Evolutionary conservation across 768 basidiomycete genomes (phyloP), one percentile per base, ranked within the genome.

Genomic region (Baorangia bicolor): DNA sequence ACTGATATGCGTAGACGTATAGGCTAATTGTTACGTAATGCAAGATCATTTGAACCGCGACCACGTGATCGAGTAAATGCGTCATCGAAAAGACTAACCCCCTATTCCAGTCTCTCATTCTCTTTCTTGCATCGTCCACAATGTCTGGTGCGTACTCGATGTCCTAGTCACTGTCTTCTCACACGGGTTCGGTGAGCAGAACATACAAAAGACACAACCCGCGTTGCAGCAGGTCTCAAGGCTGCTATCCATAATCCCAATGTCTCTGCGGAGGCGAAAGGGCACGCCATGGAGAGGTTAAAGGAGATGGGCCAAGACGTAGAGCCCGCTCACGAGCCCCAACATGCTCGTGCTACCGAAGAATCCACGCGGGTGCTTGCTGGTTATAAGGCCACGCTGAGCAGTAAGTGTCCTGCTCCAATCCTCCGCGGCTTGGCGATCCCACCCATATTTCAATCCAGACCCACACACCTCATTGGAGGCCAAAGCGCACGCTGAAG

Each of bases 191-290:
- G 34, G 2, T 2, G 23, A 33, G 10, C 39, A 71, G 71, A 71
- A 51, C 69, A 69, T 14, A 28, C 28, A 28, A 79, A 81, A 64
- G 74, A 81, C 47, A 64, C 74, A 14, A 58, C 71, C 7, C 79
- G 78, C 59, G 82, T 86, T 44, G 76, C 77, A 25, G 81, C 79
- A 2, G 84, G 84, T 31, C 70, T 82, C 50, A 84, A 84, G 63
- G 82, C 83, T n/a, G 74, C 82, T 11, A 73, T 84, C 6, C 72
- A 77, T 64, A 85, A 86, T 64, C 83, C 82, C 12, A 74, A 80
- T 49, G 81, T 84, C 41, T 83, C 82, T 5, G 72, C 75, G 1
- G 78, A 79, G 56, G 85, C 84, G 0, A 84, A 83, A 64, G 68
- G 73, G 41, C 73, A 74, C 18, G 85, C 84, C 8, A 61, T 61